Evolutionary conservation across 2,329 filamentous ascomycete genomes (phyloP).

Genomic region (Talaromyces sp.): DNA sequence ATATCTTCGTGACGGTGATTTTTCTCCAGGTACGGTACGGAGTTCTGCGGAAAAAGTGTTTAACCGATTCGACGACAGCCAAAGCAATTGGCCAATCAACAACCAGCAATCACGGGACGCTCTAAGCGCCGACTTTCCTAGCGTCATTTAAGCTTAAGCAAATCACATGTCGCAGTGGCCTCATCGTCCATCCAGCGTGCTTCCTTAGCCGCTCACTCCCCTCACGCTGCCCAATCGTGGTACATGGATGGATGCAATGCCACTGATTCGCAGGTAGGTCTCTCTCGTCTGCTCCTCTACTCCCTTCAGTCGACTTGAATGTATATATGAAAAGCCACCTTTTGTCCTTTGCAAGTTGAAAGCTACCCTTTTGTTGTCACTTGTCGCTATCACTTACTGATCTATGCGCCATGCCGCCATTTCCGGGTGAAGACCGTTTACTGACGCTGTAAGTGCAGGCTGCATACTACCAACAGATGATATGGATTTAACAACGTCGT

Average conservation of each 20-base stretch:
- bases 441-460: conserved; percentile 45
- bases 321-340: conserved; percentile 3
- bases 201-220: conserved; percentile 19
- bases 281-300: background rate
- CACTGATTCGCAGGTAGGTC: conserved; percentile 13
- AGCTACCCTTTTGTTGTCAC: conserved; percentile 14
- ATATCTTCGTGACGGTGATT: background rate
- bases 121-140: conserved; percentile 7
- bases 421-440: conserved; percentile 47
- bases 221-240: conserved; percentile 9
- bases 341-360: background rate
- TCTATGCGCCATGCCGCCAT: conserved; percentile 43
- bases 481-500: conserved; percentile 19
- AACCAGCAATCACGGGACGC: background rate
- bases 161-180: conserved; percentile 16
- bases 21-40: conserved; percentile 6
- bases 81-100: conserved; percentile 3
- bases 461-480: background rate
- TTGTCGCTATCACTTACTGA: background rate
- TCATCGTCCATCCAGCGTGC: conserved; percentile 17
- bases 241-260: background rate
- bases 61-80: background rate
- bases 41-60: conserved; percentile 14
- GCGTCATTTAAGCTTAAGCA: conserved; percentile 6
- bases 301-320: background rate